Evolutionary conservation across 805 yeast genomes (phyloP), one percentile per base, ranked within the genome.

Genomic region (Candida maris): DNA sequence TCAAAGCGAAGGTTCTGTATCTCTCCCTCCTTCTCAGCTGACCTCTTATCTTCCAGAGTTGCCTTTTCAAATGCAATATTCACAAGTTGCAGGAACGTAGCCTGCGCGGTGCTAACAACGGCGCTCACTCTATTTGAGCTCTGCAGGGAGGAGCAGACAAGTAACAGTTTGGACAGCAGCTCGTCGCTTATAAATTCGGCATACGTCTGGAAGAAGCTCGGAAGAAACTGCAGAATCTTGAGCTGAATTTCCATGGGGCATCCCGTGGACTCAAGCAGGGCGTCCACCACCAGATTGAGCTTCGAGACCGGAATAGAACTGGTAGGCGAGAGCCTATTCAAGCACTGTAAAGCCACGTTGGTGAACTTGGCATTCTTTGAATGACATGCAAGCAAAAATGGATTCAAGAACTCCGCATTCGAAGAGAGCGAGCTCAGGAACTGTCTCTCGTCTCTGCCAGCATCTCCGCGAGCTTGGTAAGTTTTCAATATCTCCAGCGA

Each of bases 101-200:
- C 98, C 33, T 86, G 79, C 0, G 97, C 96, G 0, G 97, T 85
- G 51, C 88, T 89, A 10, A 77, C 71, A 4, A 93, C 95, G 48
- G 85, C 85, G 0, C 83, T 76, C 4, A 80, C 73, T 48, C 84
- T 82, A 42, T 77, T 82, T 10, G 78, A 71, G 10, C 77, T 64
- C 38, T 85, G 88, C 33, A 93, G 67, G 22, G 77, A 71, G 0
- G 93, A 73, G 54, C 95, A 85, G 2, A 91, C 77, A 16, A 67
- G 64, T 15, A 91, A 61, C 9, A 86, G 59, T 42, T 75, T 75
- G 6, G 79, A 65, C 23, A 88, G 65, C 12, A 74, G 56, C 0
- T 64, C 70, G 13, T 79, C 89, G 15, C 65, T 64, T 26, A 89
- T 68, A 31, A 67, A 65, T 4, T 59, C 54, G 1, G 77, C 67